phyloP scores from a whole-genome alignment of 108 stramenopile genomes.

The Pseudonitzschia multistriata region DNA sequence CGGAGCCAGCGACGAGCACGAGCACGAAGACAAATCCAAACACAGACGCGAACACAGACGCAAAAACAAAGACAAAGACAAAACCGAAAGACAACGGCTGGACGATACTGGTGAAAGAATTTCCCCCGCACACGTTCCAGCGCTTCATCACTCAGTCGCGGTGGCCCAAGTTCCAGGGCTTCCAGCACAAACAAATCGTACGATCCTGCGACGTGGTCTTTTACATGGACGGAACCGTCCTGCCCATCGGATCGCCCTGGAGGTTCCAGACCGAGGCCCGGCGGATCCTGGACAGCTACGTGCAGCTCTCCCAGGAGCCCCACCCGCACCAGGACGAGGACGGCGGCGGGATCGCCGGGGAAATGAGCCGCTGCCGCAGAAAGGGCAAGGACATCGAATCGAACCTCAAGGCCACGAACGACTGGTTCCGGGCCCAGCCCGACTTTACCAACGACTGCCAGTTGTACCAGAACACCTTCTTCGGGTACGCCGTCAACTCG shows the following conservation, averaged over 20 bases:
- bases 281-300: slow-evolving; percentile 6
- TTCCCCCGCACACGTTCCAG: slow-evolving; percentile 5
- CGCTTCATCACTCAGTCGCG: slow-evolving; percentile 27
- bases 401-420: slow-evolving; percentile 17
- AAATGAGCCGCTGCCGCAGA: slow-evolving; percentile 12
- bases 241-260: slow-evolving; percentile 3
- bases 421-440: slow-evolving; percentile 28
- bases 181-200: slow-evolving; percentile 13
- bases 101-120: slow-evolving; percentile 11
- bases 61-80: not conserved
- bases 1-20: not conserved
- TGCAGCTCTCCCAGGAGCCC: slow-evolving; percentile 27
- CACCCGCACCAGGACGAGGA: slow-evolving; percentile 9
- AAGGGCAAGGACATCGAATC: slow-evolving; percentile 19
- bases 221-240: slow-evolving; percentile 23
- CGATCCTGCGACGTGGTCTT: slow-evolving; percentile 19
- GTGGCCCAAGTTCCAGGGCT: slow-evolving; percentile 28
- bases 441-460: slow-evolving; percentile 24
- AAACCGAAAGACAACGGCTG: slow-evolving; percentile 7
- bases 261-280: slow-evolving; percentile 18
- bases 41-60: not conserved
- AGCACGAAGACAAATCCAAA: not conserved
- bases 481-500: slow-evolving; percentile 14
- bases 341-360: slow-evolving; percentile 13
- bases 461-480: slow-evolving; percentile 24